Base-by-base conservation (phyloP, 1,284 basidiomycete genomes). In the Mycosarcoma maydis region DNA sequence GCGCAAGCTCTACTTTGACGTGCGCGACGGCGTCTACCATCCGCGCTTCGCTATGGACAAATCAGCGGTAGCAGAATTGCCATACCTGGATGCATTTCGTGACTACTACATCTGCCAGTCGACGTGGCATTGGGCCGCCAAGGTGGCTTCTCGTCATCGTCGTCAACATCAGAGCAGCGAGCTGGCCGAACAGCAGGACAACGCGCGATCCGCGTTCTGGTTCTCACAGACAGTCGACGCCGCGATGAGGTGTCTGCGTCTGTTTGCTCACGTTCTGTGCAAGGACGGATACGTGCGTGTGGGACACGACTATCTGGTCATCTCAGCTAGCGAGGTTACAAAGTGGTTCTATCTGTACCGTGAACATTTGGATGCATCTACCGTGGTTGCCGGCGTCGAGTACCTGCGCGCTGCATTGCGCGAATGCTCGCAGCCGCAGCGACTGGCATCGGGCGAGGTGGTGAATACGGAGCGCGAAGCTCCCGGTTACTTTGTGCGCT, bases 331-430 rank as follows among this genome's bases (percentile, higher is more conserved):
- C 39, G 53, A 71, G 33, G 40, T 65, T 3, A 49, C 58, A 42
- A 71, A 66, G 33, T 71, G 68, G 68, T 44, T 71, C 30, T 71
- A 51, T 19, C 55, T 66, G 13, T 71, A 71, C 20, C 57, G 61
- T 7, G 51, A 66, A n/a, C 43, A 61, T n/a, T 20, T 71, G 11
- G 68, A 66, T 19, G 51, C 57, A 2, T 44, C 53, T 14, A 61
- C 62, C 2, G 6, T 66, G 17, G 38, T 54, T 2, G 32, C 58
- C 0, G 68, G 53, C 7, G 54, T 61, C 7, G 68, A 46, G 6
- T 48, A 41, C 14, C 54, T 71, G 29, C 53, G 50, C 17, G 61
- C 55, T 17, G 58, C 53, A 16, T 22, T 54, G 39, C 38, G 40
- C 22, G 68, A 71, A 37, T 71, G 61, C 30, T 44, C 46, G 0